Evolutionary conservation across 169 alveolate genomes (phyloP).

Genomic region (Toxoplasma gondii): DNA sequence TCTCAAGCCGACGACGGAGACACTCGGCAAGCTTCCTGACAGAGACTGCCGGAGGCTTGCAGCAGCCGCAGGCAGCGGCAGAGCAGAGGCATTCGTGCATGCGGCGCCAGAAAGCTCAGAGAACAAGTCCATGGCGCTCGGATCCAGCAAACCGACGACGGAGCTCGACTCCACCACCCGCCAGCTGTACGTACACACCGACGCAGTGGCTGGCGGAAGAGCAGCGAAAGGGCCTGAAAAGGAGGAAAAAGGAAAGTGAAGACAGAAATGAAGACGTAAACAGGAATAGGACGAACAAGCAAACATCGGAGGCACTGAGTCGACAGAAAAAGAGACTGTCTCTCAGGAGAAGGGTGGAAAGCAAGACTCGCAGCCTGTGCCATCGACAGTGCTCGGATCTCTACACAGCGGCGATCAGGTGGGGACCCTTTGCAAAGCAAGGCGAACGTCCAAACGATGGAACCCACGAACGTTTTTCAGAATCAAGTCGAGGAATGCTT

Average conservation of each 20-base stretch:
- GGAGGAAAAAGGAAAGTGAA: background rate
- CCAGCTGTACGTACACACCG: constrained; percentile 42
- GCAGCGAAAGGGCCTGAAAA: background rate
- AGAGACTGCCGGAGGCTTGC: background rate
- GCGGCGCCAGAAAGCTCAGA: background rate
- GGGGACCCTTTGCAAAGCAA: too few species aligned
- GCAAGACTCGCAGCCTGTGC: background rate
- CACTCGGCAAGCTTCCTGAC: background rate
- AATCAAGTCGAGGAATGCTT: too few species aligned
- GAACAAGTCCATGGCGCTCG: background rate
- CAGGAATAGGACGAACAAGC: background rate
- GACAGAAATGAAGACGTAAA: background rate
- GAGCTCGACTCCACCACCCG: background rate
- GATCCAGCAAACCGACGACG: background rate
- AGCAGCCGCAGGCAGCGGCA: background rate
- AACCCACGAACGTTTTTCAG: background rate
- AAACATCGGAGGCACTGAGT: background rate
- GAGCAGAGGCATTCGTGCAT: background rate
- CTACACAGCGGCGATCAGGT: too few species aligned
- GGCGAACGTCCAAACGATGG: too few species aligned
- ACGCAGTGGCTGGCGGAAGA: background rate
- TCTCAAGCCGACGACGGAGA: constrained; percentile 4
- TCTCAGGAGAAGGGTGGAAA: background rate
- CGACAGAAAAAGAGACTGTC: background rate
- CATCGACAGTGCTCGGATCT: too few species aligned